Base-by-base conservation (phyloP, 306 rosid genomes). In the Vicia sativa region DNA sequence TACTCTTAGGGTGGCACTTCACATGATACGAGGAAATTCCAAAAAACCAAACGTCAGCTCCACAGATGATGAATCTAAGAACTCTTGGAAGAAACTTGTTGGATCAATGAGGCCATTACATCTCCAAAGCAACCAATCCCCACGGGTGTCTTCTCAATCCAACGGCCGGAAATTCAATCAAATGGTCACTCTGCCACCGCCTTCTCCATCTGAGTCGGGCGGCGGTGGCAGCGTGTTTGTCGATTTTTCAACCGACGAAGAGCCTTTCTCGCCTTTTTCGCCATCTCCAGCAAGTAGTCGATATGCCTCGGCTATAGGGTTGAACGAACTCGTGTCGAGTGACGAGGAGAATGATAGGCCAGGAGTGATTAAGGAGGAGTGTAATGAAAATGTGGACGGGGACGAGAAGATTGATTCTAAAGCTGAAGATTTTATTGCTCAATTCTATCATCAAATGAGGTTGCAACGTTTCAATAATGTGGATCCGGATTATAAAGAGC, bases 391-490 rank as follows among this genome's bases (percentile, higher is more conserved):
- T 4, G 90, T 77, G 1, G 96, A 91, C 53, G 92, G 79, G 1
- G 96, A 91, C 53, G 56, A 71, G 31, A 81, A 57, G 83, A 87
- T 92, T 38, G 96, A 92, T 70, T 74, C 55, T 4, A 92, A 83
- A 67, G 98, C 95, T 0, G 96, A 92, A 2, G 86, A 82, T 63
- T 89, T 87, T 68, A 92, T 92, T 13, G 85, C 92, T 31, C 82
- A 78, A 11, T 89, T 92, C 72, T 92, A 92, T 11, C 3, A 75
- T 11, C 82, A 92, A 50, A 92, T 92, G 75, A 82, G 19, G 76
- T 70, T 85, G 76, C 96, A 92, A 54, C 84, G 79, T 11, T 3
- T 53, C 72, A 18, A 81, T 35, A 66, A 68, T 10, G 34, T 21
- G 3, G 71, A 84, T 59, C 69, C 39, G 31, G 37, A 21, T 54